Evolutionary conservation across 2,329 filamentous ascomycete genomes (phyloP), one percentile per base, ranked within the genome.

Genomic region (Fusarium fujikuroi): DNA sequence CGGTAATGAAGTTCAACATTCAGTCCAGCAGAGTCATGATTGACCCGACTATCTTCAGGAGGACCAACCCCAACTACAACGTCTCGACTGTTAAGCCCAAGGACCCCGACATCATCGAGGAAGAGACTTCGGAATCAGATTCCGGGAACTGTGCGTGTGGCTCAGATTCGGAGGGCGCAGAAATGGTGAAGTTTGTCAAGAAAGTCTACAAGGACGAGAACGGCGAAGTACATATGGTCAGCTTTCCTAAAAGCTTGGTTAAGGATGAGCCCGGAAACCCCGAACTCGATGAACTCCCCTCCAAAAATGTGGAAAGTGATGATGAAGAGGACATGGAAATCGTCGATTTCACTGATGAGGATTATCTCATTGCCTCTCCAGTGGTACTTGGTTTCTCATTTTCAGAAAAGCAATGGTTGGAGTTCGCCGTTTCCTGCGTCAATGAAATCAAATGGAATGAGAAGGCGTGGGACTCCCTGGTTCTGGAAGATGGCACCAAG

Each of bases 1-100:
- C 63, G 25, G 87, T 66, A 19, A 84, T 93, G 79, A 95, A 94
- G 80, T 92, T 97, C 81, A 94, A 94, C 78, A 92, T 97, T 80
- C 94, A 95, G 71, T 93, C 95, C 70, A 93, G 94, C 23, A 91
- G 95, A 36, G 88, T 97, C 71, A 97, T 97, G 94, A 87, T 97
- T 30, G 95, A 97, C 78, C 90, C 94, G 0, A 90, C 90, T 7
- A 93, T 93, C 46, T 95, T 97, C 82, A 90, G 94, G 14, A 90
- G 93, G 39, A 93, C 95, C 80, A 93, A 96, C 74, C 93, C 95
- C 2, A 97, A 97, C 79, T 97, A 97, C 75, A 89, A 89, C 1
- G 89, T 95, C 75, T 93, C 92, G 28, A 87, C 89, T 4, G 91
- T 97, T 61, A 91, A 92, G 56, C 89, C 92, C 1, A 92, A 93